phyloP scores from a whole-genome alignment of 441 rosid species.

The Adansonia gregorii region DNA sequence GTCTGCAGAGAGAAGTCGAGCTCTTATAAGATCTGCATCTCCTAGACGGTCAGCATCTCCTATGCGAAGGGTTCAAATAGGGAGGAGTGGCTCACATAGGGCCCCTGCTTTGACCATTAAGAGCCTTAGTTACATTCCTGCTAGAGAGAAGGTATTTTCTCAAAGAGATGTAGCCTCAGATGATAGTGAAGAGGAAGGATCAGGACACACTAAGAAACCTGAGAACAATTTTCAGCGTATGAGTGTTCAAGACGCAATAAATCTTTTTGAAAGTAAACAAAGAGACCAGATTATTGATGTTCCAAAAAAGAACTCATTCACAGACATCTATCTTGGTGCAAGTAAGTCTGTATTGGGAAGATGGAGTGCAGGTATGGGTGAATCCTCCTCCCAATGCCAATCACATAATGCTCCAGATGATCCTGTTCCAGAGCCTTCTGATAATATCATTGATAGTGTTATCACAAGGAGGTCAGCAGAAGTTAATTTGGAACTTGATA shows the following conservation, averaged over 20 bases:
- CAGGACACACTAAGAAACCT: conserved; percentile 44
- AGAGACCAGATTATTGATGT: conserved; percentile 47
- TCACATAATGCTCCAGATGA: conserved; percentile 38
- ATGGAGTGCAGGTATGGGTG: conserved; percentile 68
- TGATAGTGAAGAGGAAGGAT: conserved; percentile 51
- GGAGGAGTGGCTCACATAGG: conserved; percentile 59
- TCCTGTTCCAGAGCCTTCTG: conserved; percentile 32
- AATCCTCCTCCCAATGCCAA: conserved; percentile 43
- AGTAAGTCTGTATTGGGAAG: conserved; percentile 65
- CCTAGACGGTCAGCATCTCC: conserved; percentile 80
- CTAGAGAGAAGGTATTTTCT: conserved; percentile 44
- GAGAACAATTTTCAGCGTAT: conserved; percentile 48
- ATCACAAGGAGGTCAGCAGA: conserved; percentile 31
- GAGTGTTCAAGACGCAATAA: conserved; percentile 71
- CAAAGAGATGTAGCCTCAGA: conserved; percentile 42
- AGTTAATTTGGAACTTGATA: conserved; percentile 40
- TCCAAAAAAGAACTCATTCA: conserved; percentile 42
- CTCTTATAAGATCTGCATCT: conserved; percentile 53
- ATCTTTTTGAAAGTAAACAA: conserved; percentile 68
- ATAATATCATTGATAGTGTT: conserved; percentile 34
- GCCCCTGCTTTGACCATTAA: conserved; percentile 62
- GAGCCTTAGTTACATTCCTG: conserved; percentile 58
- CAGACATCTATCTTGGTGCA: conserved; percentile 39
- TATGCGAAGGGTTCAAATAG: conserved; percentile 75
- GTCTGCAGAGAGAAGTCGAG: conserved; percentile 60